Evolutionary conservation across 208 protist genomes (phyloP), one percentile per base, ranked within the genome.

Genomic region (Strigomonas galati): DNA sequence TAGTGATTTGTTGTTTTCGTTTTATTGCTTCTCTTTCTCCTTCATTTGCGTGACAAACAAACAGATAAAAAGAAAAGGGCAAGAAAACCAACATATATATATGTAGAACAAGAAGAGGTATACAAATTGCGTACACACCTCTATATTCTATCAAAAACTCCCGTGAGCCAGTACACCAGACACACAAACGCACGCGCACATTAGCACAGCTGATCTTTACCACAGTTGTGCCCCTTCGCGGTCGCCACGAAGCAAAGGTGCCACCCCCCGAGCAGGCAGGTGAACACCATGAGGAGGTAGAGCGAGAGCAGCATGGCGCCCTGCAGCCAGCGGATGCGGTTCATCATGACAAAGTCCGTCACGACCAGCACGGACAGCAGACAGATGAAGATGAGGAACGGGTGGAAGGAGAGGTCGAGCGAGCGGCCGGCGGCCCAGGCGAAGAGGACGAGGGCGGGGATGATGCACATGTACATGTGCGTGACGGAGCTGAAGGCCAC

Each of bases 381-480:
- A 56, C 82, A 79, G 46, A 86, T 59, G 14, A 23, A 73, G 17
- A 68, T 81, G 15, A 85, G 71, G 66, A 90, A 95, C 10, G 79
- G 62, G 28, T 84, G 72, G 59, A 93, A 89, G 54, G 73, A 60
- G 28, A 92, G 72, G 65, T 87, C 77, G 35, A 95, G 80, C 5
- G 82, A 72, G 26, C 60, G 44, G 26, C 71, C 76, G 10, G 85
- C 61, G 19, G 46, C 58, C 82, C 81, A 89, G 21, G 70, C 79
- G 27, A 73, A 24, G 0, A 91, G 32, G 37, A 93, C 86, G 19
- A 89, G 52, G 0, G 79, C 3, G 15, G 90, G 90, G 9, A 93
- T 61, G 1, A 93, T 77, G 53, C 88, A 88, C 51, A 85, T 61
- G 65, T 82, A 87, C 49, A 95, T 75, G 46, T 93, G 85, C 14